Evolutionary conservation across 2,329 filamentous ascomycete genomes (phyloP), one percentile per base, ranked within the genome.

Genomic region (Penicillium sp.): DNA sequence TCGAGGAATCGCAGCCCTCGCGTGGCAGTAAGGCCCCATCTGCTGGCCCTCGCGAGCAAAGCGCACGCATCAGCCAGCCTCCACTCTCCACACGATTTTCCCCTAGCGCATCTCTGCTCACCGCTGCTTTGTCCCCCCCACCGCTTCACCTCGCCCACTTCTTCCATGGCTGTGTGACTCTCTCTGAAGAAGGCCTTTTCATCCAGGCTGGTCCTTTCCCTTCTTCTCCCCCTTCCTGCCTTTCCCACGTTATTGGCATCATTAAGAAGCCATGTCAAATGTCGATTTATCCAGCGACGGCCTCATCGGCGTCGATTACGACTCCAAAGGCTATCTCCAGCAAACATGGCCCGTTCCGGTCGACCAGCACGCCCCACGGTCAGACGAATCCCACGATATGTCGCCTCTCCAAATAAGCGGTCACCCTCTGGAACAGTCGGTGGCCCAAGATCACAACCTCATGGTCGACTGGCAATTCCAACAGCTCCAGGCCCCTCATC

Each of bases 391-490:
- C 55, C 73, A 75, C 60, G 70, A 75, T 62, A 70, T 76, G 52
- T 73, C 75, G 53, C 72, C 76, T 24, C 71, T 78, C 53, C 74
- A 77, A 68, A 72, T 72, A 60, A 72, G 66, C 68, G 72, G 71
- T 67, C 75, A 77, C 68, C 62, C 70, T 43, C 73, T 75, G 44
- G 72, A 77, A 60, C 74, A 75, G 62, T 71, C 75, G 51, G 70
- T 75, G 66, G 67, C 74, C 54, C 71, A 75, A 47, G 76, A 78
- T 61, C 71, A 74, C 42, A 74, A 69, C 54, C 59, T 78, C 64
- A 74, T 79, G 67, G 67, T 75, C 44, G 76, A 77, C 60, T 79
- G 77, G 77, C 73, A 77, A 57, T 76, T 75, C 54, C 74, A 78
- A 56, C 71, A 74, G 24, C 61, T 75, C 54, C 73, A 66, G 26